These are phyloP conservation scores for Oidium heveae DNA, from an alignment of 2,329 filamentous ascomycete species.

Conservation along the genomic window DNA sequence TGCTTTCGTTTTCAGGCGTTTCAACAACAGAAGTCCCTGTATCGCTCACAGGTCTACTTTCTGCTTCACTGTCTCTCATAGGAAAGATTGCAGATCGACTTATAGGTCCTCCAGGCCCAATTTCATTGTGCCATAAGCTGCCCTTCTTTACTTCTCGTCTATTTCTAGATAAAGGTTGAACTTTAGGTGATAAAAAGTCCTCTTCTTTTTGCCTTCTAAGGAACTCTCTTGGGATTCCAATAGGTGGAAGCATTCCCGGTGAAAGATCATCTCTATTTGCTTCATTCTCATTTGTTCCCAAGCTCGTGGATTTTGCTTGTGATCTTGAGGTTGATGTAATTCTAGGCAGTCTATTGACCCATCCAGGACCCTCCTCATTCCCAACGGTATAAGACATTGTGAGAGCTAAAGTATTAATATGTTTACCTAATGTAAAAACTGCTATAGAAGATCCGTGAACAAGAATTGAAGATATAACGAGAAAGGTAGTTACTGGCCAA, in stretches of 20 bases:
- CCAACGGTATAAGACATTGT: constrained; percentile 91
- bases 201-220: constrained; percentile 66
- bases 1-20: too few relatives aligned
- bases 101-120: constrained; percentile 65
- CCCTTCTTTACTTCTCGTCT: constrained; percentile 36
- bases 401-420: constrained; percentile 85
- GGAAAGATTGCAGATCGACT: constrained; percentile 77
- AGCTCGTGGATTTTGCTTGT: constrained; percentile 57
- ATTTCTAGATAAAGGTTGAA: constrained; percentile 33
- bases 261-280: constrained; percentile 33
- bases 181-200: constrained; percentile 25
- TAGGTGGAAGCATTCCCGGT: constrained; percentile 45
- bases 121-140: constrained; percentile 44
- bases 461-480: constrained; percentile 82
- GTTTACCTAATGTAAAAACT: constrained; percentile 91
- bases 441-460: constrained; percentile 96
- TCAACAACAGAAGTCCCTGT: too few relatives aligned
- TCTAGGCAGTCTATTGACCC: constrained; percentile 80
- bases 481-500: constrained; percentile 85
- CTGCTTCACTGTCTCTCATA: constrained; percentile 12
- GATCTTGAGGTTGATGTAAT: constrained; percentile 46
- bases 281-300: constrained; percentile 46
- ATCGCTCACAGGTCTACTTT: too few relatives aligned
- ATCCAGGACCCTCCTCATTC: constrained; percentile 66
- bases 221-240: constrained; percentile 50